Evolutionary conservation across 2,329 filamentous ascomycete species (phyloP), one percentile per base, ranked within the genome.

Genomic region (Fusarium beomiforme): DNA sequence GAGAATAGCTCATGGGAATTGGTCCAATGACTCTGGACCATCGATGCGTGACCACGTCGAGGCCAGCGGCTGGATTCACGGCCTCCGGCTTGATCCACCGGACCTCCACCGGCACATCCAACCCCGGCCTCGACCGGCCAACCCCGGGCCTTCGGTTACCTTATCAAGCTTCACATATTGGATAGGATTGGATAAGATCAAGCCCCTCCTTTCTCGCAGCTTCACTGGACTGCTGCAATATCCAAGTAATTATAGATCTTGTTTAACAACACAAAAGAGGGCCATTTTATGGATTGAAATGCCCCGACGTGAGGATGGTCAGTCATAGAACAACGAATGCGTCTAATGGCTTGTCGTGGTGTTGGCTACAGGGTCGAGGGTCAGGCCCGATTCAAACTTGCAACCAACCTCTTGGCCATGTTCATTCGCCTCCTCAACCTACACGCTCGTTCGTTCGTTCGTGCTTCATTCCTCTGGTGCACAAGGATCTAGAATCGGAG

Each of bases 31-130:
- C 70, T 66, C 59, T 59, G 26, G 33, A 47, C 58, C 69, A 69
- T 71, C 62, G 50, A 76, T 70, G 74, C 69, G 67, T 76, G 74
- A 72, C 74, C 74, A 76, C 74, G 74, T 76, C 67, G 57, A 74
- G 63, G 54, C 50, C 65, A 70, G 59, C 64, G 55, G 74, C 74
- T 76, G 74, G 72, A 58, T 59, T 71, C 58, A 64, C 60, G 66
- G 65, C 55, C 59, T 59, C 69, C 59, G 72, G 68, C 65, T 69
- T 65, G 73, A 67, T 69, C 74, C 74, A 75, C 72, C 60, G 41
- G 60, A 54, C 71, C 56, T 73, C 69, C 60, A 67, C 67, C 59
- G 60, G 67, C 36, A 56, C 60, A 41, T 71, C 70, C 54, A 72
- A 56, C 63, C 69, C 69, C 71, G 69, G 69, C 60, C 69, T 70